A percentile compares a stretch with the other conserved stretches of the same genome.
phyloP scores from a whole-genome alignment of 2,329 filamentous ascomycete species.

The Nemania abortiva region DNA sequence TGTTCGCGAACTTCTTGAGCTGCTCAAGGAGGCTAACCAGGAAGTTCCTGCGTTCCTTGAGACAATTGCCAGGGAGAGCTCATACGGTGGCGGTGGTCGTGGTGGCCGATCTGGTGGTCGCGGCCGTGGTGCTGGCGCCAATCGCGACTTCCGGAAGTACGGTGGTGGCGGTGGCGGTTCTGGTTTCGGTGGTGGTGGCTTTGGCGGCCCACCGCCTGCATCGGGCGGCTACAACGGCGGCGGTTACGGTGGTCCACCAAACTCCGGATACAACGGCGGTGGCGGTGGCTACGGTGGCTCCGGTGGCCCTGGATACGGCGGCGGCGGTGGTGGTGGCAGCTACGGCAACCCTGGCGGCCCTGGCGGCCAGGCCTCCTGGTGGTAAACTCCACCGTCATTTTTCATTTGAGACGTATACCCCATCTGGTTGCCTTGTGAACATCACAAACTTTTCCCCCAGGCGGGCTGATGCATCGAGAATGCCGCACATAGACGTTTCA shows the following conservation, averaged over 20 bases:
- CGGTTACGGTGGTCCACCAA: slow-evolving; percentile 57
- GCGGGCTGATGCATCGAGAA: slow-evolving; percentile 42
- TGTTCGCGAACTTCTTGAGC: slow-evolving; percentile 94
- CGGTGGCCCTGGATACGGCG: slow-evolving; percentile 60
- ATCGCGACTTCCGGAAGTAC: slow-evolving; percentile 90
- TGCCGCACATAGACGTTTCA: slow-evolving; percentile 43
- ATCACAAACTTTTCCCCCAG: slow-evolving; percentile 6
- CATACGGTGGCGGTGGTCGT: slow-evolving; percentile 77
- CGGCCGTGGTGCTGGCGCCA: slow-evolving; percentile 76
- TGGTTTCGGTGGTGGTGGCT: slow-evolving; percentile 56
- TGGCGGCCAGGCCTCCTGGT: slow-evolving; percentile 77
- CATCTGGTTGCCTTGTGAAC: slow-evolving; percentile 7
- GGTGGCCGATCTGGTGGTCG: slow-evolving; percentile 74
- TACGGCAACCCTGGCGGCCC: slow-evolving; percentile 62
- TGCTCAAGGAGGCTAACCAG: slow-evolving; percentile 98
- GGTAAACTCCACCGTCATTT: slow-evolving; percentile 57
- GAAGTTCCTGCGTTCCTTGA: slow-evolving; percentile 95
- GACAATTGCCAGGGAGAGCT: slow-evolving; percentile 95
- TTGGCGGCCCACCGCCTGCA: slow-evolving; percentile 28
- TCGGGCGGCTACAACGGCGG: slow-evolving; percentile 61
- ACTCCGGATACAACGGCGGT: slow-evolving; percentile 59
- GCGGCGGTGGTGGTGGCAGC: slow-evolving; percentile 59
- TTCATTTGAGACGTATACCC: slow-evolving; percentile 13
- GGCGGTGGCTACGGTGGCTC: slow-evolving; percentile 57
- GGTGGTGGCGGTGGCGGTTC: slow-evolving; percentile 59